Evolutionary conservation across 2,329 filamentous ascomycete genomes (phyloP).

Genomic region (Pseudogymnoascus sp.): DNA sequence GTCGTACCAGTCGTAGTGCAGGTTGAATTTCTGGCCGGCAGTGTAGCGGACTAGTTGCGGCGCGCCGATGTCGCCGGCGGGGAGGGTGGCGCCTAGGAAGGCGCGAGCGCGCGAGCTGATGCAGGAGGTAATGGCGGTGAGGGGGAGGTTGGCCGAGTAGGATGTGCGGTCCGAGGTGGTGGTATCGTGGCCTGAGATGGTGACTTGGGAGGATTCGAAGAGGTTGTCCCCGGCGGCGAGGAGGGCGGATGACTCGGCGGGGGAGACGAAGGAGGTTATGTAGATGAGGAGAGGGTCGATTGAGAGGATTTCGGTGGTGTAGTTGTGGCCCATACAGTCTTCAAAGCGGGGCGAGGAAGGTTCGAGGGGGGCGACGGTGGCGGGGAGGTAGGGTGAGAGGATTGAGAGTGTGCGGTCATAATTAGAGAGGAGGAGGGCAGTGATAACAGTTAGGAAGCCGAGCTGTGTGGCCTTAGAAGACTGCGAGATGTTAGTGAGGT

Average conservation of each 20-base stretch:
- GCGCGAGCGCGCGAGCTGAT: background rate
- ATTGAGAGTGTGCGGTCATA: background rate
- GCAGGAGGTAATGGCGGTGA: background rate
- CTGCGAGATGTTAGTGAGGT: background rate
- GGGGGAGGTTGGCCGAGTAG: background rate
- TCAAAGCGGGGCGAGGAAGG: background rate
- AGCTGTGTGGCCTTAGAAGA: conserved; percentile 3
- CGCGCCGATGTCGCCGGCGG: background rate
- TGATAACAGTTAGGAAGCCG: background rate
- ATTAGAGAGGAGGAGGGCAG: background rate
- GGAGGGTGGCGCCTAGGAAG: conserved; percentile 8
- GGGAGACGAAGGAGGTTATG: conserved; percentile 19
- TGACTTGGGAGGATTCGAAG: background rate
- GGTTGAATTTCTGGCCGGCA: conserved; percentile 9
- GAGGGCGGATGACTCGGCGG: conserved; percentile 9
- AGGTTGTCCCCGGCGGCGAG: background rate
- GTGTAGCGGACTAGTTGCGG: conserved; percentile 9
- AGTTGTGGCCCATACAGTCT: conserved; percentile 13
- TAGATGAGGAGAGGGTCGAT: conserved; percentile 21
- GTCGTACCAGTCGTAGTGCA: conserved; percentile 14
- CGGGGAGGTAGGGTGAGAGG: background rate
- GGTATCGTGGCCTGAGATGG: background rate
- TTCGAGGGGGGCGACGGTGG: background rate
- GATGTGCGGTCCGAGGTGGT: background rate
- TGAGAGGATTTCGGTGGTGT: conserved; percentile 19